Evolutionary conservation across 805 yeast genomes (phyloP).

Genomic region (Ogataea kodamae): DNA sequence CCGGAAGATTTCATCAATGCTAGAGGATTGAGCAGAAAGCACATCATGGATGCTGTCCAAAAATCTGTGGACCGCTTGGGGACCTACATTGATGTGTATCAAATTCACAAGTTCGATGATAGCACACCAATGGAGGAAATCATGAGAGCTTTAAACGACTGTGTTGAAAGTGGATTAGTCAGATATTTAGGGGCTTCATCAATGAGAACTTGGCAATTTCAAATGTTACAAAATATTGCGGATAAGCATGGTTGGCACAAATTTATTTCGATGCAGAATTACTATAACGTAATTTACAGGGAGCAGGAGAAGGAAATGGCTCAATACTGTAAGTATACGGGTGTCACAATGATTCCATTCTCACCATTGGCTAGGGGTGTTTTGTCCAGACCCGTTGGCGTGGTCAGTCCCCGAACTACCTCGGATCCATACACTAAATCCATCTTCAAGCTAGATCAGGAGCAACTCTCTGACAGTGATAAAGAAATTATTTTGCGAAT

Average conservation of each 20-base stretch:
- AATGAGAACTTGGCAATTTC: conserved; percentile 55
- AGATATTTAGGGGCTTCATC: conserved; percentile 63
- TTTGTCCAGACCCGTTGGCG: conserved; percentile 45
- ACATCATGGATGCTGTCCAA: conserved; percentile 42
- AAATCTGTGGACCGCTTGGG: conserved; percentile 46
- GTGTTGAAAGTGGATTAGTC: conserved; percentile 43
- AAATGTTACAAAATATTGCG: conserved; percentile 51
- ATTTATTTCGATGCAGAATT: conserved; percentile 57
- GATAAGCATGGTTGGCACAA: conserved; percentile 55
- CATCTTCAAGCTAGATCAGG: too few species aligned
- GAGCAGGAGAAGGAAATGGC: conserved; percentile 65
- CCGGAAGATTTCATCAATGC: too few species aligned
- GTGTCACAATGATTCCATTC: conserved; percentile 59
- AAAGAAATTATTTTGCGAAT: conserved; percentile 43
- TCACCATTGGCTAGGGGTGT: conserved; percentile 57
- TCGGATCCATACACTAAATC: conserved; percentile 16
- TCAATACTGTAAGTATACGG: conserved; percentile 48
- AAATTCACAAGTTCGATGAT: conserved; percentile 53
- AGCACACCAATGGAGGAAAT: conserved; percentile 48
- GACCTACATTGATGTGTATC: conserved; percentile 51
- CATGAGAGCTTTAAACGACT: conserved; percentile 54
- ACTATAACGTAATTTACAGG: conserved; percentile 51
- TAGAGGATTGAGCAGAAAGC: conserved; percentile 43
- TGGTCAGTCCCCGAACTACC: conserved; percentile 4
- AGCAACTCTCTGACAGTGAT: conserved; percentile 26